Evolutionary conservation across 495 filamentous ascomycete genomes (phyloP).

Genomic region (Peziza echinospora): DNA sequence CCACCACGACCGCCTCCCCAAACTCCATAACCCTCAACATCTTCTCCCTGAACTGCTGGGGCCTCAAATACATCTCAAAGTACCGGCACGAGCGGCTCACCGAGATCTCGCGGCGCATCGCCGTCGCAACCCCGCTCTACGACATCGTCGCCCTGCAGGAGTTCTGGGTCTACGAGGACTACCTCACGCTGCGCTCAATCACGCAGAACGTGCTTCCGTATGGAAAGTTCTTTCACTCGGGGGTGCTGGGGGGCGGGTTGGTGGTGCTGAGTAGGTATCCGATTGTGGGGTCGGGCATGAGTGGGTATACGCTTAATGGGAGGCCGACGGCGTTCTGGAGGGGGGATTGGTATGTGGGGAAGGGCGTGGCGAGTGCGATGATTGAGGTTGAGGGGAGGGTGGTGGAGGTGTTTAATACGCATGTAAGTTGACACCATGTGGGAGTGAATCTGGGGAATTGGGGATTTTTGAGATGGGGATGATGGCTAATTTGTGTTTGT

Average conservation of each 20-base stretch:
- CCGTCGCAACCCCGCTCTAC: constrained; percentile 41
- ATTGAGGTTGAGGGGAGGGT: constrained; percentile 47
- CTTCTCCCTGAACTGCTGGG: constrained; percentile 81
- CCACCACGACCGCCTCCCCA: constrained; percentile 58
- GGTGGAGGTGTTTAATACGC: constrained; percentile 86
- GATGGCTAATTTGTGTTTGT: too few relatives aligned
- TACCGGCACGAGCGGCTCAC: constrained; percentile 55
- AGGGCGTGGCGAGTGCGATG: constrained; percentile 72
- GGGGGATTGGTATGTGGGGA: constrained; percentile 88
- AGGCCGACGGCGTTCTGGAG: constrained; percentile 80
- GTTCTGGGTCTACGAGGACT: constrained; percentile 86
- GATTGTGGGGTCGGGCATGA: constrained; percentile 80
- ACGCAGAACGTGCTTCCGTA: constrained; percentile 67
- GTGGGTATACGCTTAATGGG: constrained; percentile 75
- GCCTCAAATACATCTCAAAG: constrained; percentile 68
- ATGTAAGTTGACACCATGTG: constrained; percentile 24
- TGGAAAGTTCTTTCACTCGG: constrained; percentile 82
- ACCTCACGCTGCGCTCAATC: constrained; percentile 51
- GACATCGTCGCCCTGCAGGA: constrained; percentile 89
- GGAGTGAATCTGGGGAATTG: too few relatives aligned
- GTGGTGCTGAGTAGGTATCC: constrained; percentile 91
- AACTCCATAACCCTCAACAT: constrained; percentile 43
- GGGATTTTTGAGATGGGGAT: too few relatives aligned
- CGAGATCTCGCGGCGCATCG: constrained; percentile 63
- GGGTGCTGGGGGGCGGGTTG: constrained; percentile 71